Conservation (phyloP, 2,329 filamentous ascomycete genomes). For the Rugonectria rugulosa region DNA sequence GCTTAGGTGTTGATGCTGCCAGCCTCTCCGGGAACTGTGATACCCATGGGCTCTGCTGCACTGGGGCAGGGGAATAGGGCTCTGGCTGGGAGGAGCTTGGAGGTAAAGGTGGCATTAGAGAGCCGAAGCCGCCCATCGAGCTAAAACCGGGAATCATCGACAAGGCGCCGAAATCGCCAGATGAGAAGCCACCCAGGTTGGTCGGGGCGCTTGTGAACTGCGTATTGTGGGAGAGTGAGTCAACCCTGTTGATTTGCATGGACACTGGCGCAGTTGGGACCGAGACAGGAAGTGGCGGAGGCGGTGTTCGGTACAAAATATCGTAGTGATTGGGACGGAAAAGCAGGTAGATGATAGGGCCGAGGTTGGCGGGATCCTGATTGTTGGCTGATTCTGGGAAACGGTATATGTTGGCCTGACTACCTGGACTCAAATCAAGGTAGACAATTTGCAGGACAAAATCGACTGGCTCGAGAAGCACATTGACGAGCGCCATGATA, state of each 20-base stretch:
- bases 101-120: slow-evolving; percentile 43
- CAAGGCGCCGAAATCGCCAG: slow-evolving; percentile 52
- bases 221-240: slow-evolving; percentile 55
- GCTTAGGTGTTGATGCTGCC: slow-evolving; percentile 29
- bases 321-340: slow-evolving; percentile 90
- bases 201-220: slow-evolving; percentile 51
- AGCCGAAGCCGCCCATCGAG: slow-evolving; percentile 38
- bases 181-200: slow-evolving; percentile 51
- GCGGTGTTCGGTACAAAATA: slow-evolving; percentile 76
- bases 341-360: slow-evolving; percentile 63
- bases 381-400: slow-evolving; percentile 64
- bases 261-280: slow-evolving; percentile 40
- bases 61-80: slow-evolving; percentile 44
- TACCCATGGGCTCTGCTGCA: slow-evolving; percentile 49
- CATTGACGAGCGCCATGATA: slow-evolving; percentile 77
- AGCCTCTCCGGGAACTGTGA: slow-evolving; percentile 41
- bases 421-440: slow-evolving; percentile 83
- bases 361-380: slow-evolving; percentile 52
- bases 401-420: slow-evolving; percentile 75
- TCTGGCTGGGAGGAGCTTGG: slow-evolving; percentile 40
- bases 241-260: slow-evolving; percentile 63
- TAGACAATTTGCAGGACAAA: slow-evolving; percentile 90
- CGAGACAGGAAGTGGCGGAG: slow-evolving; percentile 23
- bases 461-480: slow-evolving; percentile 79
- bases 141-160: slow-evolving; percentile 57